Conservation (phyloP, 805 yeast genomes). For the Cyberlindnera galapagoensis region DNA sequence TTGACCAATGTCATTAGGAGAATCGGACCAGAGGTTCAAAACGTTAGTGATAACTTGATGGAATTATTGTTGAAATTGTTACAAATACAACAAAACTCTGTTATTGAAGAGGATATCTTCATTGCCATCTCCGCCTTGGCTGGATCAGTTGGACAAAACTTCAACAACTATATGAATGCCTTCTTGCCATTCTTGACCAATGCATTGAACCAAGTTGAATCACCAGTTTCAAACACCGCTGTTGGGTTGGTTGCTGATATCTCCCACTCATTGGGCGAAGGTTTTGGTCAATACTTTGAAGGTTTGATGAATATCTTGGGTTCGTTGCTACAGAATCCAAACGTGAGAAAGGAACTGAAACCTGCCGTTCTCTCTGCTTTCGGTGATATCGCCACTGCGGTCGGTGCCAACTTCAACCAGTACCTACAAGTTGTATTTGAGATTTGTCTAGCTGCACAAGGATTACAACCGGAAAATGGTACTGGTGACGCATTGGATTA, state of each 20-base stretch:
- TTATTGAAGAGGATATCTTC: conserved; percentile 91
- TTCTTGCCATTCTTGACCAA: conserved; percentile 77
- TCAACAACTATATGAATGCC: conserved; percentile 69
- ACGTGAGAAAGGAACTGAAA: conserved; percentile 72
- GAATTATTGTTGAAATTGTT: conserved; percentile 69
- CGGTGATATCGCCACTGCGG: conserved; percentile 91
- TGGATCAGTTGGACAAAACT: conserved; percentile 63
- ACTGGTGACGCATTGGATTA: conserved; percentile 75
- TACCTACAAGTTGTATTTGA: conserved; percentile 76
- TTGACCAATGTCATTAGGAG: conserved; percentile 42
- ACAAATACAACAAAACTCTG: conserved; percentile 50
- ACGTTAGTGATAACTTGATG: conserved; percentile 83
- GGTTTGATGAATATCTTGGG: conserved; percentile 83
- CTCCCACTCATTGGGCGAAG: conserved; percentile 76
- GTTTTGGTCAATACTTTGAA: conserved; percentile 66
- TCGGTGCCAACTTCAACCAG: conserved; percentile 70
- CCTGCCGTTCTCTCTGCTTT: conserved; percentile 88
- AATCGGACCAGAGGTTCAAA: conserved; percentile 53
- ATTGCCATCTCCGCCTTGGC: conserved; percentile 90
- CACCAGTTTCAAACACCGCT: conserved; percentile 81
- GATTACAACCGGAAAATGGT: conserved; percentile 55
- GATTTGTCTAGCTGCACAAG: conserved; percentile 63
- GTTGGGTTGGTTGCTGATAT: conserved; percentile 95
- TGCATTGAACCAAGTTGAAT: conserved; percentile 77
- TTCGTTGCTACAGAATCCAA: conserved; percentile 55